Percentiles rank a stretch among this genome's conserved stretches.
Evolutionary conservation across 306 rosid species (phyloP).

Genomic region (Dalbergia cultrata): DNA sequence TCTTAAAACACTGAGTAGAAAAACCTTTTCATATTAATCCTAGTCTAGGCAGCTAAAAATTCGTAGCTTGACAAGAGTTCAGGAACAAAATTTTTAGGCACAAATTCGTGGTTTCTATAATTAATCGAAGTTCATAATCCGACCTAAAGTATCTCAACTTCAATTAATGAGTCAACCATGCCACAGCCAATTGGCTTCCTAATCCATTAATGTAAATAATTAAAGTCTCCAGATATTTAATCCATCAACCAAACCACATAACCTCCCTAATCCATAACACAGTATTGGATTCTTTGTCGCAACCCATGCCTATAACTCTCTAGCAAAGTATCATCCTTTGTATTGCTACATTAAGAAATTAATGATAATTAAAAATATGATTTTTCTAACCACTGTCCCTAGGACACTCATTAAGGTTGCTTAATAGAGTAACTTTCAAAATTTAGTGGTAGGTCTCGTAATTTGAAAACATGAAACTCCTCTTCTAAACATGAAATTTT

Average conservation of each 20-base stretch:
- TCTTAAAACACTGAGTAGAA: too few relatives aligned
- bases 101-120: not conserved
- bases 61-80: too few relatives aligned
- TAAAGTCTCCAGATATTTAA: constrained; percentile 24
- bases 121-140: not conserved
- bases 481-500: too few relatives aligned
- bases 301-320: not conserved
- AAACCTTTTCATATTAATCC: too few relatives aligned
- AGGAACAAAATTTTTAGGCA: too few relatives aligned
- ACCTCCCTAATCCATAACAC: constrained; percentile 39
- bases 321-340: not conserved
- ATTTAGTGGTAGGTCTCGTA: too few relatives aligned
- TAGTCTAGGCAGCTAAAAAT: too few relatives aligned
- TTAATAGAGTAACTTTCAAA: too few relatives aligned
- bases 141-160: not conserved
- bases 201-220: constrained; percentile 43
- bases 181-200: constrained; percentile 50
- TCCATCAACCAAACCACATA: constrained; percentile 60
- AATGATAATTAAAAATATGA: not conserved
- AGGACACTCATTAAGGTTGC: too few relatives aligned
- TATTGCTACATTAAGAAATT: not conserved
- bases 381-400: too few relatives aligned
- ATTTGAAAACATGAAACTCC: too few relatives aligned
- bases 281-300: constrained; percentile 39
- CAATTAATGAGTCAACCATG: constrained; percentile 51